Base-by-base conservation (phyloP, 2,329 filamentous ascomycete genomes). In the Epichloe uncinata region DNA sequence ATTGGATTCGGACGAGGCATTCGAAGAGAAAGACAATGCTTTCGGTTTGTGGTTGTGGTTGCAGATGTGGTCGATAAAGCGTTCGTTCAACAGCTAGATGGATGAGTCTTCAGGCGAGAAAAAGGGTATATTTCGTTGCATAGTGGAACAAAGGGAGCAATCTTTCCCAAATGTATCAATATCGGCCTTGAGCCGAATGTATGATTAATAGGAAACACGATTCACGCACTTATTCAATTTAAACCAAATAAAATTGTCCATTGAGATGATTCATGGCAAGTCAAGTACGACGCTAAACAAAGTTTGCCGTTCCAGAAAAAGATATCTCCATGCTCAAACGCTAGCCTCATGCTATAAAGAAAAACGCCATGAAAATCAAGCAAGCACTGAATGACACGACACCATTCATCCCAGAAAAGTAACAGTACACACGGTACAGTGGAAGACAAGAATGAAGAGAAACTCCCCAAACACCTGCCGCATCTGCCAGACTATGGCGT, bases 381-480 rank as follows among this genome's bases (percentile, higher is more conserved):
- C 7, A 26, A 26, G 22, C 22, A 8, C 8, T 26, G 5, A 12
- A 33, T 18, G 42, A 16, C 26, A 13, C 22, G n/a, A 42, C 11
- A 38, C 26, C 33, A 36, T 22, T 42, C 45, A 26, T 13, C 9
- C 41, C 18, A 38, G 36, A 42, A 43, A 43, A 43, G 5, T 33
- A 34, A 26, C 26, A 46, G 52, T 56, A 53, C 53, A 52, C 56
- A 50, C 51, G 52, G 38, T 26, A 20, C 54, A 57, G 54, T 38
- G 54, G 58, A 60, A 55, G 55, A 58, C 55, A 54, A 55, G 56
- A 57, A 61, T 12, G 11, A 35, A 4, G 8, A 36, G 6, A 33
- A 55, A 54, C 51, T 45, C 26, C 42, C 42, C 42, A 43, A 33
- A 43, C 26, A 43, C 42, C 26, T 22, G 7, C 13, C n/a, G 42